These are phyloP conservation scores for Eucalyptus curtisii DNA, from an alignment of 345 rosid genomes.

Conservation along the genomic window DNA sequence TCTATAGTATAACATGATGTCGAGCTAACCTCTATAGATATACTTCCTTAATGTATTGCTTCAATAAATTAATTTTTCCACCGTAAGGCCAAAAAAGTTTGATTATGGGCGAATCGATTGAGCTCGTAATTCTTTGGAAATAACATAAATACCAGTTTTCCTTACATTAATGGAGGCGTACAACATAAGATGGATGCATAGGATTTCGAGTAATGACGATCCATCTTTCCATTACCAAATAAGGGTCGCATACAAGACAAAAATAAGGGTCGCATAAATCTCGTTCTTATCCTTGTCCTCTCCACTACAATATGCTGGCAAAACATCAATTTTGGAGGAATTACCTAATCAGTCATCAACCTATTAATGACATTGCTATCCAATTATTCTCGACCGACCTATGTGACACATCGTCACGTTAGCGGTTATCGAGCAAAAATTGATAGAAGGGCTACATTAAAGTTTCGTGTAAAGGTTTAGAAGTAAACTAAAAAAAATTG, in stretches of 20 bases:
- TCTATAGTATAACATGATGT: background rate
- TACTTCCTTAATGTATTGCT: background rate
- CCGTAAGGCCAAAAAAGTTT: background rate
- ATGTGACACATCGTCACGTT: background rate
- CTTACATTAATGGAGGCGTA: background rate
- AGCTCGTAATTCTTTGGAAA: background rate
- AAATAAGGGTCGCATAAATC: background rate
- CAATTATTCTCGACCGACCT: background rate
- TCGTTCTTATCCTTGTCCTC: background rate
- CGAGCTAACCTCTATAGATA: background rate
- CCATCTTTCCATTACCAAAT: background rate
- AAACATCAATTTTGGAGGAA: rapidly evolving
- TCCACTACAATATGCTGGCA: background rate
- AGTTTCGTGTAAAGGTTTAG: background rate
- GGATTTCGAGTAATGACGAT: background rate
- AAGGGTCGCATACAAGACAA: background rate
- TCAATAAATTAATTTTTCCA: background rate
- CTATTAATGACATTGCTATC: background rate
- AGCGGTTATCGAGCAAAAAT: rapidly evolving
- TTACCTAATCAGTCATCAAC: background rate
- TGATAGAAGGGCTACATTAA: rapidly evolving
- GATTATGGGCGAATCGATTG: background rate
- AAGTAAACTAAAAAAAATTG: background rate
- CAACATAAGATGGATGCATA: background rate
- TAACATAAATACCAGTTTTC: background rate